These are phyloP conservation scores for Lophiotrema nucula DNA, from an alignment of 495 filamentous ascomycete species.

Conservation along the genomic window DNA sequence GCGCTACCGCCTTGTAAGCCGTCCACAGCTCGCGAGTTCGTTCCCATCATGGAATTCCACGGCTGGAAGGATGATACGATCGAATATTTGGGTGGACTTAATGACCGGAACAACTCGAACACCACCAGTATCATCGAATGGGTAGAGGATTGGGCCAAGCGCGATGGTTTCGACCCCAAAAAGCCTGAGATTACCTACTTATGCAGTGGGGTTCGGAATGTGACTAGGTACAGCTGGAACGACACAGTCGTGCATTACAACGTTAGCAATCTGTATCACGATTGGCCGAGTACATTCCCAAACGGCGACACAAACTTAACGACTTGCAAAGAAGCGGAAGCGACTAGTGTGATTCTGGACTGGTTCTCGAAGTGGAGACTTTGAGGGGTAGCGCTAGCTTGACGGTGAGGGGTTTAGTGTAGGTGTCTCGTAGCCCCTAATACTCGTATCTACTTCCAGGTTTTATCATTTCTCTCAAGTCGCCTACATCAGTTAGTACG, in stretches of 20 bases:
- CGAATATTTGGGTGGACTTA: slow-evolving; percentile 17
- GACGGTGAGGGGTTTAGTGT: too few species aligned
- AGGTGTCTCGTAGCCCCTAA: too few species aligned
- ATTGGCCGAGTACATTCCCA: slow-evolving; percentile 25
- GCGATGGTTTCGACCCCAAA: slow-evolving; percentile 5
- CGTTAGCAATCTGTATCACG: slow-evolving; percentile 19
- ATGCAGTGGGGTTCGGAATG: slow-evolving; percentile 1
- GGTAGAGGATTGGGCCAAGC: slow-evolving; percentile 23
- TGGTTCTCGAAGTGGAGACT: slow-evolving; percentile 28
- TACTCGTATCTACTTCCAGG: too few species aligned
- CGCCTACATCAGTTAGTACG: too few species aligned
- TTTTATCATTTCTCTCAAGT: too few species aligned
- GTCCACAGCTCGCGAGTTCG: neutral
- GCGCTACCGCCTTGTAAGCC: slow-evolving; percentile 22
- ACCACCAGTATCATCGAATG: slow-evolving; percentile 4
- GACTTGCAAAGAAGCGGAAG: slow-evolving; percentile 21
- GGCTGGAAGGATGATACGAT: slow-evolving; percentile 26
- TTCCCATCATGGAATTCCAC: slow-evolving; percentile 29
- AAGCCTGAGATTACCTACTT: neutral
- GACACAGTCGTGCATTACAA: slow-evolving; percentile 23
- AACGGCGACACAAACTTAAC: slow-evolving; percentile 21
- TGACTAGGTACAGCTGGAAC: slow-evolving; percentile 20
- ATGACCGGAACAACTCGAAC: slow-evolving; percentile 3
- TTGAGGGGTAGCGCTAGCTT: neutral
- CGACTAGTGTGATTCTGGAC: slow-evolving; percentile 18